Conservation (phyloP, 1,284 basidiomycete species). For the Naganishia sp. region DNA sequence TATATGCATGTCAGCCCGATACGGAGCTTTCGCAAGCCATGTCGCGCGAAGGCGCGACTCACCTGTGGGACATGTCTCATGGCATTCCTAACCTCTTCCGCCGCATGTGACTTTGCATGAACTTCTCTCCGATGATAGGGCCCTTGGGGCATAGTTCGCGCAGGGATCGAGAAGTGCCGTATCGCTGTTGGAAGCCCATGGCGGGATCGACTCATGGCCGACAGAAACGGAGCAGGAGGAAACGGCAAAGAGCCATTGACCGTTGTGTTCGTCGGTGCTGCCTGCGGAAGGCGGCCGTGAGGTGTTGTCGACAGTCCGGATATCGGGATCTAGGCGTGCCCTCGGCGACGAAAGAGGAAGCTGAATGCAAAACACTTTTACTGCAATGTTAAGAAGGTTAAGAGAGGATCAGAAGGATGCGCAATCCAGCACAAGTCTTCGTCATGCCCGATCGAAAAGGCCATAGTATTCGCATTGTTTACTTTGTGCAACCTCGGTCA, state of each 20-base stretch:
- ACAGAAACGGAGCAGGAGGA: neutral
- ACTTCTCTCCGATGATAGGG: neutral
- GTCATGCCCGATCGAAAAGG: no score
- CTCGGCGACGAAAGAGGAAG: no score
- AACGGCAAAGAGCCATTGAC: neutral
- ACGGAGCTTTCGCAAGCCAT: neutral
- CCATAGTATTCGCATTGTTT: no score
- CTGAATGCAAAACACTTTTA: no score
- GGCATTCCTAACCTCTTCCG: constrained; percentile 44
- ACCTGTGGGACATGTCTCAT: constrained; percentile 55
- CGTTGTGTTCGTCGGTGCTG: neutral
- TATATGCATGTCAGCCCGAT: neutral
- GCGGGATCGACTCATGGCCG: constrained; percentile 5
- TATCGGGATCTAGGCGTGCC: no score
- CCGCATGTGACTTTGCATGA: constrained; percentile 3
- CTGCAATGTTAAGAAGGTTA: no score
- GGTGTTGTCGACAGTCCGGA: no score
- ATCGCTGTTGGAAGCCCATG: neutral
- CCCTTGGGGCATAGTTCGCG: neutral
- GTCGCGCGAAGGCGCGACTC: constrained; percentile 28
- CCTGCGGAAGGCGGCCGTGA: no score
- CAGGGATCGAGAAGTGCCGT: neutral
- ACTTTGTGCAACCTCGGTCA: no score
- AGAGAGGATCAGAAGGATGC: no score
- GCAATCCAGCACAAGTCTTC: no score